Evolutionary conservation across 1,284 basidiomycete species (phyloP).

Genomic region (Puccinia novopanici): DNA sequence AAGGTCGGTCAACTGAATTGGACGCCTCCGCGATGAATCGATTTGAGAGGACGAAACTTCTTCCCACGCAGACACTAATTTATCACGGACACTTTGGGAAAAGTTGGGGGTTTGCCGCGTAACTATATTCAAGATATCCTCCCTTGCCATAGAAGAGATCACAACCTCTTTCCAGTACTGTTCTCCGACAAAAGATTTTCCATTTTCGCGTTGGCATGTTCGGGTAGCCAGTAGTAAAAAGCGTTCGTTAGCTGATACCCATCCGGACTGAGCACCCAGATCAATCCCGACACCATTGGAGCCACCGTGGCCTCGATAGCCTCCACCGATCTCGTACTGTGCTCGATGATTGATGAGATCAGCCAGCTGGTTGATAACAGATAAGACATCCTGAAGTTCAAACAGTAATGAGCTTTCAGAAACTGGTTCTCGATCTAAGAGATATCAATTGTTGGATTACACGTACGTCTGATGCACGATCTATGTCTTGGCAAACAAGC

Average conservation of each 20-base stretch:
- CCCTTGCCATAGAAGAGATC: too few relatives aligned
- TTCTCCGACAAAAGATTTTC: too few relatives aligned
- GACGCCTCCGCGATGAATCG: too few relatives aligned
- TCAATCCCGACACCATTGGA: slow-evolving; percentile 68
- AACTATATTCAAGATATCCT: too few relatives aligned
- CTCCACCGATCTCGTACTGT: slow-evolving; percentile 47
- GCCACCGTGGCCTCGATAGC: slow-evolving; percentile 64
- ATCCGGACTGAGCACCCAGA: slow-evolving; percentile 58
- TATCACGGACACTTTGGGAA: too few relatives aligned
- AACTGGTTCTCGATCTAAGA: not conserved
- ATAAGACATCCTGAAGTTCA: slow-evolving; percentile 38
- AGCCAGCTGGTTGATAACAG: slow-evolving; percentile 47
- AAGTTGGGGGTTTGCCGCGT: too few relatives aligned
- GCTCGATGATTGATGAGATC: slow-evolving; percentile 48
- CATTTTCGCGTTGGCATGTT: too few relatives aligned
- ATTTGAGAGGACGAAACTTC: too few relatives aligned
- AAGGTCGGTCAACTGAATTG: too few relatives aligned
- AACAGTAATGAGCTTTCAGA: not conserved
- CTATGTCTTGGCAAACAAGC: slow-evolving; percentile 92
- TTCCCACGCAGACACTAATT: too few relatives aligned
- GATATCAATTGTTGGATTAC: not conserved
- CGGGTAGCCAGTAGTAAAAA: slow-evolving; percentile 61
- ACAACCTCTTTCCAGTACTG: too few relatives aligned
- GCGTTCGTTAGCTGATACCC: slow-evolving; percentile 59
- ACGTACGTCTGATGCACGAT: slow-evolving; percentile 77